These are phyloP conservation scores for Chiua sp. DNA, from an alignment of 1,284 basidiomycete genomes.

Conservation along the genomic window DNA sequence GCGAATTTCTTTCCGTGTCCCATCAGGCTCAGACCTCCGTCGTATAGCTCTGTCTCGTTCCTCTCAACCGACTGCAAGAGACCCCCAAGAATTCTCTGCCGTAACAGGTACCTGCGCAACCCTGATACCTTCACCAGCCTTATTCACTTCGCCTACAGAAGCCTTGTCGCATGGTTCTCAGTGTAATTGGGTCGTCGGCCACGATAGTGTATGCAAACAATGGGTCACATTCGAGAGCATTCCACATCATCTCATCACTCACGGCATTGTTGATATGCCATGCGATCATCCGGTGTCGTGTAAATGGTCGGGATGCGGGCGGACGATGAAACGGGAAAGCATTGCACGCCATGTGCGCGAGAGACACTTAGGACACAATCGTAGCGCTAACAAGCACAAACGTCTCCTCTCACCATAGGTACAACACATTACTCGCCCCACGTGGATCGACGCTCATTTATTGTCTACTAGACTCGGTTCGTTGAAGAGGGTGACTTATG, in stretches of 20 bases:
- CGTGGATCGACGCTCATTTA: no score
- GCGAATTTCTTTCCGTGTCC: no score
- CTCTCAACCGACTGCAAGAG: not conserved
- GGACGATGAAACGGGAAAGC: constrained; percentile 25
- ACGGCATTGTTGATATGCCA: constrained; percentile 2
- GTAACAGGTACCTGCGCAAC: no score
- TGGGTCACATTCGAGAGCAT: constrained; percentile 6
- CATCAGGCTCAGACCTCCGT: not conserved
- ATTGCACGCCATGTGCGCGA: constrained; percentile 29
- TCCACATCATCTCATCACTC: constrained; percentile 16
- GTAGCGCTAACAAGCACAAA: constrained; percentile 2
- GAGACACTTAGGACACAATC: constrained; percentile 24
- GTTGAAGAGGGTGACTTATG: no score
- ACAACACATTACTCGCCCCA: no score
- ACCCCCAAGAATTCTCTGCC: not conserved
- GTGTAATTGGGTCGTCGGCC: constrained; percentile 14
- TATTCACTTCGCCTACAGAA: not conserved
- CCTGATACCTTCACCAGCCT: no score
- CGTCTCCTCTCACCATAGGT: constrained; percentile 5
- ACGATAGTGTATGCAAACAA: constrained; percentile 8
- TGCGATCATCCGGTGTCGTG: not conserved
- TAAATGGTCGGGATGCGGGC: constrained; percentile 22
- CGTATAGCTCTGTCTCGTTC: not conserved
- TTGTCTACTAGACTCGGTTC: no score
- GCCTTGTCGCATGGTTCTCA: no score